A percentile compares a stretch with the other conserved stretches of the same genome.
phyloP scores from a whole-genome alignment of 257 asterid genomes.

The Asclepias syriaca region DNA sequence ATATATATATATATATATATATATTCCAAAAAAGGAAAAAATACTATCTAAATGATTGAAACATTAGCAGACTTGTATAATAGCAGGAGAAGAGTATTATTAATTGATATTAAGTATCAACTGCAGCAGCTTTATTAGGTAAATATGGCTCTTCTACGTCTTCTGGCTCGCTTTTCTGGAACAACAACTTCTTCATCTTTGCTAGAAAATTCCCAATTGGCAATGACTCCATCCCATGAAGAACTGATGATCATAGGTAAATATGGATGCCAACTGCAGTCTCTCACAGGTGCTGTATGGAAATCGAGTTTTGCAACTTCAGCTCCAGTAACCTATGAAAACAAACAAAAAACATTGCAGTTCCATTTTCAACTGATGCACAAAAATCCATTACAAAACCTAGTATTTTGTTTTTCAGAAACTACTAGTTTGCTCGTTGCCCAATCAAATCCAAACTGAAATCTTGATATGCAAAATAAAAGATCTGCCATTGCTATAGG shows the following conservation, averaged over 20 bases:
- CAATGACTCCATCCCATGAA: slow-evolving; percentile 78
- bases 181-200: slow-evolving; percentile 17
- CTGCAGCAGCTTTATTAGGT: neutral
- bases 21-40: neutral
- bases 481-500: neutral
- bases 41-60: neutral
- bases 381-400: neutral
- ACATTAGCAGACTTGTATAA: neutral
- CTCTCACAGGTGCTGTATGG: slow-evolving; percentile 74
- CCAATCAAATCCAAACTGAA: neutral
- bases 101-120: neutral
- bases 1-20: neutral
- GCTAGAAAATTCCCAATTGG: slow-evolving; percentile 82
- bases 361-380: neutral
- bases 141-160: slow-evolving; percentile 28
- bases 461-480: neutral
- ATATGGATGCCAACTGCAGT: slow-evolving; percentile 94
- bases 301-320: slow-evolving; percentile 63
- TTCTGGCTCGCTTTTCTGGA: slow-evolving; percentile 30
- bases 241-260: slow-evolving; percentile 78
- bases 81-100: neutral
- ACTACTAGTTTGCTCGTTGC: too few relatives aligned
- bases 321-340: slow-evolving; percentile 53
- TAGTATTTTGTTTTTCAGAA: too few relatives aligned
- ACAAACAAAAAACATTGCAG: neutral